Percentiles rank a stretch among this genome's conserved stretches.
phyloP scores from a whole-genome alignment of 2,329 filamentous ascomycete genomes.

The Verticillium nonalfalfae region DNA sequence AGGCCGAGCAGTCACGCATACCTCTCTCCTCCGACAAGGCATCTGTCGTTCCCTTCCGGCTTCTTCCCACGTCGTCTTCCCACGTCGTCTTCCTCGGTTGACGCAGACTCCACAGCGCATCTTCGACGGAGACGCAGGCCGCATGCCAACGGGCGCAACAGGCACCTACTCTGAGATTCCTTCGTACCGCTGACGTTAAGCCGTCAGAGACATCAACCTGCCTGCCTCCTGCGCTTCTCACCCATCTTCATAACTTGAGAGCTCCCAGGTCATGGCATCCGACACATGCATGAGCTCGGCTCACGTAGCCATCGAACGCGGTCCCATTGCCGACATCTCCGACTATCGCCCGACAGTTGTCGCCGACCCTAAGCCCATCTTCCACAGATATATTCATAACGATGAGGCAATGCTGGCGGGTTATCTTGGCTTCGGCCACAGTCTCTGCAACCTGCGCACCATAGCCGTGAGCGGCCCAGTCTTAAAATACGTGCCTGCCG shows the following conservation, averaged over 20 bases:
- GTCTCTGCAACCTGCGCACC: neutral
- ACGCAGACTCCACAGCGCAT: no score
- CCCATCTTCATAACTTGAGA: neutral
- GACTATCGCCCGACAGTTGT: neutral
- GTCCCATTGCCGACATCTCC: neutral
- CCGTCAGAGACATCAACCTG: no score
- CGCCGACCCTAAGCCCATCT: neutral
- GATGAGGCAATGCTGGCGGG: neutral
- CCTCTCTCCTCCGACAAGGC: no score
- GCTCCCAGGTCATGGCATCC: neutral
- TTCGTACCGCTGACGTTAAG: no score
- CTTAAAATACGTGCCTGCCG: neutral
- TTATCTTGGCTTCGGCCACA: neutral
- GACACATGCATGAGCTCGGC: neutral
- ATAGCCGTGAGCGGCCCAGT: neutral
- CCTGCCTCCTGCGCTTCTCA: no score
- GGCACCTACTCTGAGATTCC: no score
- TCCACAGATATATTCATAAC: neutral
- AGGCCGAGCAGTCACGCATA: no score
- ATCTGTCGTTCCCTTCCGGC: no score
- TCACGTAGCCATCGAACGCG: neutral
- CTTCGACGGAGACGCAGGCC: no score
- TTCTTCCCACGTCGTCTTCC: no score
- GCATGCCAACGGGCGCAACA: no score
- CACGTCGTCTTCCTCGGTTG: no score